Evolutionary conservation across 768 basidiomycete species (phyloP).

Genomic region (Inosperma sp.): DNA sequence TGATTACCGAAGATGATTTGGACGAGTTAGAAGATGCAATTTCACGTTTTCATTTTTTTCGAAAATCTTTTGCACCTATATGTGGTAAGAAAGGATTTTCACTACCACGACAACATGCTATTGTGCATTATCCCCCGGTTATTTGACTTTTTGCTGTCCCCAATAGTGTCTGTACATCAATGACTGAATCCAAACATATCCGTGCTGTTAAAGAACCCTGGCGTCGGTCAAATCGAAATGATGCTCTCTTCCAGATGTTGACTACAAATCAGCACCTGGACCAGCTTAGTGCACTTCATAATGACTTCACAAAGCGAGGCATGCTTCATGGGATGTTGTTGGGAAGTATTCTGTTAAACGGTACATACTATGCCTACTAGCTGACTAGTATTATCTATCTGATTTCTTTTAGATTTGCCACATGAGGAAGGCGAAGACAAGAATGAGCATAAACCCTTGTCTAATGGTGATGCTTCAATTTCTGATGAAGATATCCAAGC

Average conservation of each 20-base stretch:
- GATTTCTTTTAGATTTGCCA: neutral
- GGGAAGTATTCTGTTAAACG: neutral
- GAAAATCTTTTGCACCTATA: conserved; percentile 23
- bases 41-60: conserved; percentile 25
- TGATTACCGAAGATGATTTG: conserved; percentile 16
- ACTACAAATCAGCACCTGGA: conserved; percentile 25
- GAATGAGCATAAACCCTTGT: too few species aligned
- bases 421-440: conserved; percentile 1
- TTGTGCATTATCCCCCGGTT: conserved; percentile 17
- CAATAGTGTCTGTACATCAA: conserved; percentile 29
- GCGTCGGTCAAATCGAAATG: conserved; percentile 26
- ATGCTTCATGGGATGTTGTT: conserved; percentile 8
- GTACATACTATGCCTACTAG: neutral
- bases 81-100: conserved; percentile 10
- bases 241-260: conserved; percentile 35
- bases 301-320: conserved; percentile 11
- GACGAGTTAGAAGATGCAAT: conserved; percentile 18
- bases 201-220: conserved; percentile 33
- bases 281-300: conserved; percentile 23
- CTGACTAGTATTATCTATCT: neutral
- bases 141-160: conserved; percentile 25
- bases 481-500: conserved; percentile 6
- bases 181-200: conserved; percentile 32
- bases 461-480: neutral
- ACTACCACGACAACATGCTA: conserved; percentile 24